Conservation (phyloP, 139 green algal genomes). For the Diplosphaera chodatii region DNA sequence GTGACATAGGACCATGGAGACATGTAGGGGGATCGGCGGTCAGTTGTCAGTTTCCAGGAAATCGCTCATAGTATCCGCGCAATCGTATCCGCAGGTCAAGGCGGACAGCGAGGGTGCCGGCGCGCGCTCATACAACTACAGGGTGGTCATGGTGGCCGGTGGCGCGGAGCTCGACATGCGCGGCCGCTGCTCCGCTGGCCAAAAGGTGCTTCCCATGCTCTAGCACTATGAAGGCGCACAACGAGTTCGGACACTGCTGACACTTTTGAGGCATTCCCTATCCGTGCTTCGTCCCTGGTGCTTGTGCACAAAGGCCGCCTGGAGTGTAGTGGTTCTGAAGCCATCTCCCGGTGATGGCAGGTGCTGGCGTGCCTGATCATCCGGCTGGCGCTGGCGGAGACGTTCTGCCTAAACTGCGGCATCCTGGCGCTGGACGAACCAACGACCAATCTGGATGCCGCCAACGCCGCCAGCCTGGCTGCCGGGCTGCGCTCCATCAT, state of each 20-base stretch:
- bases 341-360: no score
- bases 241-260: no score
- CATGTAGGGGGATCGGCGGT: no score
- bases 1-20: no score
- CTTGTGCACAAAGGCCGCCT: no score
- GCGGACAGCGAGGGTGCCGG: constrained; percentile 63
- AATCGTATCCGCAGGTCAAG: constrained; percentile 51
- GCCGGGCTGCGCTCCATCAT: constrained; percentile 76
- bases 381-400: constrained; percentile 93
- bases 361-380: constrained; percentile 98
- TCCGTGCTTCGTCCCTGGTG: no score
- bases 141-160: constrained; percentile 78
- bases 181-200: constrained; percentile 89
- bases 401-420: constrained; percentile 96
- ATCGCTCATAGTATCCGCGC: no score
- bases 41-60: no score
- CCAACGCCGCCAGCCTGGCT: constrained; percentile 69
- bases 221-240: no score
- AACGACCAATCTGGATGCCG: constrained; percentile 96
- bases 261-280: neutral
- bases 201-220: no score
- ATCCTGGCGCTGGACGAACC: constrained; percentile 98
- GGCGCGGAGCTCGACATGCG: constrained; percentile 97
- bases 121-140: constrained; percentile 91
- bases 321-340: no score